Base-by-base conservation (phyloP, 2,329 filamentous ascomycete genomes). In the Pseudocercospora cruenta region DNA sequence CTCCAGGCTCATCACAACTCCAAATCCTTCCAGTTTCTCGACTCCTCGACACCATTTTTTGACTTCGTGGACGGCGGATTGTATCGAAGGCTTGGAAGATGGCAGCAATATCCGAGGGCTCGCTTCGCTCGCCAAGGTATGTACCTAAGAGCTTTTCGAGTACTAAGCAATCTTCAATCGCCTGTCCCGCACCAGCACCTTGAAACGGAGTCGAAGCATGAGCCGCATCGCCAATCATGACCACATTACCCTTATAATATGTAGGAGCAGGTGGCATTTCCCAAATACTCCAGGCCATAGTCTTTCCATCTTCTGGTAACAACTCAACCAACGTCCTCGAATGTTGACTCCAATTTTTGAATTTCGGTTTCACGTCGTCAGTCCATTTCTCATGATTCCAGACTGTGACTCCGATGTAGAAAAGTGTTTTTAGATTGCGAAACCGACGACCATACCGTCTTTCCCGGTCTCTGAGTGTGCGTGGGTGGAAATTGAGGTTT, bases 341-440 rank as follows among this genome's bases (percentile, higher is more conserved):
- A 69, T 71, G 45, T 78, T 80, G 22, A n/a, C 36, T 21, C 64
- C 60, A 63, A 16, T 51, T 47, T n/a, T 43, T 14, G 26, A 67
- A 63, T 10, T 63, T 36, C 5, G 21, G 31, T 21, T 54, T 57
- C 16, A 63, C 36, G 14, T 9, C 28, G 8, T 62, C 59, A 19
- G 79, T 81, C 1, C 75, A 74, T 1, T 82, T 77, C 22, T 81
- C 78, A 75, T 80, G 79, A 31, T 76, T 71, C 28, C 74, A 84
- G 0, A 79, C 81, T 19, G 86, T 80, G 1, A 86, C 81, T 72
- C 90, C 90, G 78, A 90, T 83, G 31, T 51, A 62, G 43, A 53
- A 55, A 2, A 83, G 81, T 10, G 81, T 79, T 21, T 82, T 80
- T 7, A 84, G 12, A 90, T 86, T 0, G 88, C 86, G 72, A 89